Base-by-base conservation (phyloP, 2,329 filamentous ascomycete species). In the Hypomyces rosellus region DNA sequence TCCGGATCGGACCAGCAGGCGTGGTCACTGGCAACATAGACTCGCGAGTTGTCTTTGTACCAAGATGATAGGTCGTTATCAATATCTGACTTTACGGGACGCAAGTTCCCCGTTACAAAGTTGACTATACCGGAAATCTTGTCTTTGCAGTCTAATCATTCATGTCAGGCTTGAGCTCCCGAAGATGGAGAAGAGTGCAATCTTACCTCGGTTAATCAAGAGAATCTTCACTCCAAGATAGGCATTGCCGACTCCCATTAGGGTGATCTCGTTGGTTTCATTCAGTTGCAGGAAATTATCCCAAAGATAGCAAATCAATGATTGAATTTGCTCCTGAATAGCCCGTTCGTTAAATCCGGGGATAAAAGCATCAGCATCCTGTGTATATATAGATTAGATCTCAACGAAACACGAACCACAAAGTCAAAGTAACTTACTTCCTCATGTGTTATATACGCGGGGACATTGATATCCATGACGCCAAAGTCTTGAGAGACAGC, bases 221-320 rank as follows among this genome's bases (percentile, higher is more conserved):
- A 97, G 79, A 50, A 91, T 80, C 51, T 93, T 85, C 44, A 96
- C 80, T 2, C 89, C 90, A 3, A 87, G 74, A 62, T 93, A 95
- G 1, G 93, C 88, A 59, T 89, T 85, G n/a, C 93, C 93, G 2
- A 95, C 82, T 1, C 93, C 92, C 63, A 99, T 76, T 18, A 99
- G 74, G 63, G 95, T 88, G 14, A 97, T 81, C 47, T 92, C 82
- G 5, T 85, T 82, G 0, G 80, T 75, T 2, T 85, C 71, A 46
- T 84, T 84, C 33, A 88, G 76, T 73, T 96, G 88, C 16, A 99
- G 82, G 63, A 96, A 96, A 63, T 99, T 99, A 60, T 96, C 91
- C 93, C 93, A 99, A 13, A 99, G 74, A 62, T 96, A 97, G 53
- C 80, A 83, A 4, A 92, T 82, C 11, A 96, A 73, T 54, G 92